Evolutionary conservation across 2,329 filamentous ascomycete species (phyloP).

Genomic region (Sarocladium oryzae): DNA sequence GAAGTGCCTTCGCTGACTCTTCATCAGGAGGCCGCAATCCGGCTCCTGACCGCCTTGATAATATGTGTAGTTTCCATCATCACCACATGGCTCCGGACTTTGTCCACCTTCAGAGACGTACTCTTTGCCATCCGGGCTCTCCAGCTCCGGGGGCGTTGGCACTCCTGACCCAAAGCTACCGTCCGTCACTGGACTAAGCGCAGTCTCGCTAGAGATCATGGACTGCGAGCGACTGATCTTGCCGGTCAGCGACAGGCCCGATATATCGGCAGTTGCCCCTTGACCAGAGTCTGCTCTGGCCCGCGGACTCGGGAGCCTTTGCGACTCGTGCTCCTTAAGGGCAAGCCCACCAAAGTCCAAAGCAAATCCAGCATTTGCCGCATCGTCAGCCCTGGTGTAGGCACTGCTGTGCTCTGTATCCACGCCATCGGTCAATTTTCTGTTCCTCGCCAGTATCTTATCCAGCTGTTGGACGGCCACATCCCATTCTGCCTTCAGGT

Average conservation of each 20-base stretch:
- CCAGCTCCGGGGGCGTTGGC: conserved; percentile 31
- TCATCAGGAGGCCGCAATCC: conserved; percentile 29
- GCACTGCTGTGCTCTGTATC: conserved; percentile 9
- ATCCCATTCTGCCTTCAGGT: conserved; percentile 34
- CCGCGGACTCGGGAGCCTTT: conserved; percentile 17
- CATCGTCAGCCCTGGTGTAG: conserved; percentile 12
- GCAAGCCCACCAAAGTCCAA: conserved; percentile 30
- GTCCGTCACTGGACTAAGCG: conserved; percentile 29
- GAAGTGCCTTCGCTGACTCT: conserved; percentile 27
- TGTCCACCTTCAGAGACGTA: conserved; percentile 9
- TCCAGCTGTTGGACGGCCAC: conserved; percentile 25
- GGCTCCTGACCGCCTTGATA: conserved; percentile 20
- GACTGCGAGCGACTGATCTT: conserved; percentile 22
- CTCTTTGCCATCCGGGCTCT: conserved; percentile 22
- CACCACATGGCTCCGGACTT: conserved; percentile 12
- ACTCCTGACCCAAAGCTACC: conserved; percentile 28
- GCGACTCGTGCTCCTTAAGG: conserved; percentile 22
- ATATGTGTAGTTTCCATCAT: conserved; percentile 25
- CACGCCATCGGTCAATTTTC: conserved; percentile 20
- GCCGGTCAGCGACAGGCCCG: conserved; percentile 8
- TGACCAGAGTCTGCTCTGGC: neutral
- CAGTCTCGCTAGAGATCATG: conserved; percentile 29
- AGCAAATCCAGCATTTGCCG: neutral
- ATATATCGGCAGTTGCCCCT: neutral
- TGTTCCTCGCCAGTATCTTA: conserved; percentile 30